A percentile compares a stretch with the other conserved stretches of the same genome.
Evolutionary conservation across 352 stramenopile species (phyloP).

Genomic region (Aphanomyces invadans): DNA sequence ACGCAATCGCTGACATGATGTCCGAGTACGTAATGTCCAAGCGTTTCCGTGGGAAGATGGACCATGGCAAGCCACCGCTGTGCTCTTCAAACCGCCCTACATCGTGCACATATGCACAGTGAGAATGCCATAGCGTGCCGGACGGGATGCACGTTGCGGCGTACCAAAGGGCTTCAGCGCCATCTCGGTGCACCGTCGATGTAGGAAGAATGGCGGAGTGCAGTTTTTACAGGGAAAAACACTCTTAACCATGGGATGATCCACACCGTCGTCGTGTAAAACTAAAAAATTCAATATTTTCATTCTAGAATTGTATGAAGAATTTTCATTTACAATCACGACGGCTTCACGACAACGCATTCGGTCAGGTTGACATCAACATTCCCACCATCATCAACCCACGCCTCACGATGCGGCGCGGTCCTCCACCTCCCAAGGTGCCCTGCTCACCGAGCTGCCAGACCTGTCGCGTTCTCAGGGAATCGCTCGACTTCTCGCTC

Average conservation of each 20-base stretch:
- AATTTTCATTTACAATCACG: not conserved
- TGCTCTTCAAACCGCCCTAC: conserved; percentile 46
- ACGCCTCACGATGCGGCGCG: too few relatives aligned
- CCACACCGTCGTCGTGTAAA: not conserved
- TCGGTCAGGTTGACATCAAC: not conserved
- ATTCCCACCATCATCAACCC: not conserved
- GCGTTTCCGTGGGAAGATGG: conserved; percentile 76
- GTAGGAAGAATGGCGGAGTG: not conserved
- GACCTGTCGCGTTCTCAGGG: too few relatives aligned
- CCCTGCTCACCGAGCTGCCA: too few relatives aligned
- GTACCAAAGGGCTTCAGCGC: conserved; percentile 23
- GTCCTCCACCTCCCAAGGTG: too few relatives aligned
- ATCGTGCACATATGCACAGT: not conserved
- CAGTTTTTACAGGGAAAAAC: too few relatives aligned
- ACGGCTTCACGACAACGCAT: not conserved
- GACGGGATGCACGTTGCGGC: too few relatives aligned
- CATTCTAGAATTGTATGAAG: not conserved
- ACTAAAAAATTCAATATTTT: not conserved
- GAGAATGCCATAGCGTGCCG: not conserved
- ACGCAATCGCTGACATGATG: conserved; percentile 44
- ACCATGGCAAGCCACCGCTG: conserved; percentile 54
- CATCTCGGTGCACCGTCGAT: not conserved
- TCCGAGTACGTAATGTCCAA: conserved; percentile 72
- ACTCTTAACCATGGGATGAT: not conserved
- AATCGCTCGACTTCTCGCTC: too few relatives aligned